A percentile compares a stretch with the other conserved stretches of the same genome.
phyloP scores from a whole-genome alignment of 345 rosid genomes.

The Orychophragmus violaceus region DNA sequence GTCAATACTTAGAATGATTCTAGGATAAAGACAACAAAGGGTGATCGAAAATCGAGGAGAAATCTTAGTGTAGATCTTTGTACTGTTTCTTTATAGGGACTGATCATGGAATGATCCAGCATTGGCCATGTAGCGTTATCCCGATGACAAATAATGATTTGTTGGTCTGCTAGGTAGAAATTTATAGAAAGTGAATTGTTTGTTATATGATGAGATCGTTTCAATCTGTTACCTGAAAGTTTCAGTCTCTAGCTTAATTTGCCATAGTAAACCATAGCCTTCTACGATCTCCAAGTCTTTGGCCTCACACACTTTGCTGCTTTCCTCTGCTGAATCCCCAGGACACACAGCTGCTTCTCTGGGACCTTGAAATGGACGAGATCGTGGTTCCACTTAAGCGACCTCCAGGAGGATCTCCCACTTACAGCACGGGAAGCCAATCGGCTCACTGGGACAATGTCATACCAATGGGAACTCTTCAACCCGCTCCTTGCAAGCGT shows the following conservation, averaged over 20 bases:
- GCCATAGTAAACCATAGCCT: not conserved
- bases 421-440: conserved; percentile 94
- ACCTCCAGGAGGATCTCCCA: conserved; percentile 92
- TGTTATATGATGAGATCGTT: not conserved
- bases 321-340: conserved; percentile 27
- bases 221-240: not conserved
- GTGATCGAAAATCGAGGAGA: not conserved
- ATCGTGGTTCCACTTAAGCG: conserved; percentile 94
- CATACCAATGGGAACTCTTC: conserved; percentile 70
- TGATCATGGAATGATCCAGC: not conserved
- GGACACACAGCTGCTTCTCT: conserved; percentile 93
- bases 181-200: not conserved
- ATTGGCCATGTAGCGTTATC: not conserved
- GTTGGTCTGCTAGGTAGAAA: not conserved
- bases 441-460: conserved; percentile 96
- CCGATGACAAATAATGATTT: not conserved
- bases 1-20: not conserved
- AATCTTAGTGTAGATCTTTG: not conserved
- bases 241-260: not conserved
- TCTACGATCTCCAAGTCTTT: not conserved
- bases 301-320: not conserved
- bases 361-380: conserved; percentile 99
- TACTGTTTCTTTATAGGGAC: not conserved
- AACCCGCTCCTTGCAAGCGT: conserved; percentile 88
- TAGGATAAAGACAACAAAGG: not conserved